Percentiles rank a stretch among this genome's conserved stretches.
These are phyloP conservation scores for Cercospora berteroae DNA, from an alignment of 2,329 filamentous ascomycete genomes.

Conservation along the genomic window DNA sequence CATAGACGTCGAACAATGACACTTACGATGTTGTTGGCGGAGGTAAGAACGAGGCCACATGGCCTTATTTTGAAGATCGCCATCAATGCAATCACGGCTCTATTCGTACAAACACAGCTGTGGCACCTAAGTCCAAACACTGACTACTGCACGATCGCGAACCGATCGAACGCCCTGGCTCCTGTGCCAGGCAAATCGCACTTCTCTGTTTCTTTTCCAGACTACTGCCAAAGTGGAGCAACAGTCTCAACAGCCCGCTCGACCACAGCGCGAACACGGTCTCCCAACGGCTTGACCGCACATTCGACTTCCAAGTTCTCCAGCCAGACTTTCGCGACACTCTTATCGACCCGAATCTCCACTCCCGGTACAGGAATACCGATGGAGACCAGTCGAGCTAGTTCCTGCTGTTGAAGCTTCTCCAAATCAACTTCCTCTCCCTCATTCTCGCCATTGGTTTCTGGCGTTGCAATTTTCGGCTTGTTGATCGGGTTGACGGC, in stretches of 20 bases:
- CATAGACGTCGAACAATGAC: background rate
- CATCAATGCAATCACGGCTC: background rate
- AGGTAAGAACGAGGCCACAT: background rate
- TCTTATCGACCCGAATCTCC: constrained; percentile 81
- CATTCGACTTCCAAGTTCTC: constrained; percentile 91
- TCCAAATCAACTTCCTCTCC: constrained; percentile 46
- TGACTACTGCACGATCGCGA: background rate
- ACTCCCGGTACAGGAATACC: constrained; percentile 91
- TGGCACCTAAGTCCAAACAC: background rate
- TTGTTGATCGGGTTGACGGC: constrained; percentile 73
- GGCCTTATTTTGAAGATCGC: background rate
- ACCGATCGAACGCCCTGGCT: background rate
- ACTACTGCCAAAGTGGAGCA: constrained; percentile 26
- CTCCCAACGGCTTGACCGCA: constrained; percentile 67
- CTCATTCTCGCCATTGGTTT: constrained; percentile 13
- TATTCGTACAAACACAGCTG: background rate
- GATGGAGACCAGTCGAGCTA: constrained; percentile 74
- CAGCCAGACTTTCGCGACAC: constrained; percentile 84
- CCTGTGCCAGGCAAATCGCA: background rate
- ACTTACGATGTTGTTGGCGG: background rate
- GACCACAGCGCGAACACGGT: constrained; percentile 83
- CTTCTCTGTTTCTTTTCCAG: background rate
- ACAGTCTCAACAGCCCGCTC: constrained; percentile 61
- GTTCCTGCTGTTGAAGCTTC: constrained; percentile 62
- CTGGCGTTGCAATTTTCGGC: constrained; percentile 53